Percentiles rank a stretch among this genome's conserved stretches.
phyloP scores from a whole-genome alignment of 495 filamentous ascomycete genomes.

The Friedmanniomyces endolithicus region DNA sequence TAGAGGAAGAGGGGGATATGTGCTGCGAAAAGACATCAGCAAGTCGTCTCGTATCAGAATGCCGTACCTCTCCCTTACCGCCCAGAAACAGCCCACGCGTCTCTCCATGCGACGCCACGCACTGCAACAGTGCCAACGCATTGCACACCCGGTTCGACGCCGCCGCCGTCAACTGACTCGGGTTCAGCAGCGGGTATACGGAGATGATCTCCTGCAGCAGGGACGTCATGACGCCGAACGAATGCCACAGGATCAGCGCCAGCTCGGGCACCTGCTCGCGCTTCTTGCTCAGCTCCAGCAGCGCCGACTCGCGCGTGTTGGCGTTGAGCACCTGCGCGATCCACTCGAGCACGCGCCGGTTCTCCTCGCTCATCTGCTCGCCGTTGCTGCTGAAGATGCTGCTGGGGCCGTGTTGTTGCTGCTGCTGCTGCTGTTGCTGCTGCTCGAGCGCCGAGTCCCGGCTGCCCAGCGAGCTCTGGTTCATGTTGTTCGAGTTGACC shows the following conservation, averaged over 20 bases:
- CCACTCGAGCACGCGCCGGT: constrained; percentile 79
- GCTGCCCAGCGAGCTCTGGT: constrained; percentile 1
- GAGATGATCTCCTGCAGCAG: constrained; percentile 97
- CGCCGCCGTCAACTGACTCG: constrained; percentile 89
- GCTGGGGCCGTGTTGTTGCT: constrained; percentile 18
- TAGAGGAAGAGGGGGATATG: constrained; percentile 98
- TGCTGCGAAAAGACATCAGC: constrained; percentile 41
- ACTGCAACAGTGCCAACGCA: constrained; percentile 89
- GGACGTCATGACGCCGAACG: constrained; percentile 97
- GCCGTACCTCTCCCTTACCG: constrained; percentile 44
- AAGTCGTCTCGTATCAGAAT: background rate
- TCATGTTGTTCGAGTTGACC: constrained; percentile 30
- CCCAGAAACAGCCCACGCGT: constrained; percentile 85
- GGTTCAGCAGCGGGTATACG: constrained; percentile 91
- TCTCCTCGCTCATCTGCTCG: constrained; percentile 69
- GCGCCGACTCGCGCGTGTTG: constrained; percentile 71
- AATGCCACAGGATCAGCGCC: constrained; percentile 95
- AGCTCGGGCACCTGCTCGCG: constrained; percentile 94
- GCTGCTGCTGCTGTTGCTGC: background rate
- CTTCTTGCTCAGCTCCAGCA: constrained; percentile 98
- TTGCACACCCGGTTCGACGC: constrained; percentile 97
- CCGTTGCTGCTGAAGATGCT: constrained; percentile 29
- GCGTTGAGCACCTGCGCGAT: constrained; percentile 87
- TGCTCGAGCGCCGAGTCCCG: background rate
- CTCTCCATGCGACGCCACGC: constrained; percentile 94